Conservation (phyloP, 1,284 basidiomycete genomes). For the Marasmius tenuissimus region DNA sequence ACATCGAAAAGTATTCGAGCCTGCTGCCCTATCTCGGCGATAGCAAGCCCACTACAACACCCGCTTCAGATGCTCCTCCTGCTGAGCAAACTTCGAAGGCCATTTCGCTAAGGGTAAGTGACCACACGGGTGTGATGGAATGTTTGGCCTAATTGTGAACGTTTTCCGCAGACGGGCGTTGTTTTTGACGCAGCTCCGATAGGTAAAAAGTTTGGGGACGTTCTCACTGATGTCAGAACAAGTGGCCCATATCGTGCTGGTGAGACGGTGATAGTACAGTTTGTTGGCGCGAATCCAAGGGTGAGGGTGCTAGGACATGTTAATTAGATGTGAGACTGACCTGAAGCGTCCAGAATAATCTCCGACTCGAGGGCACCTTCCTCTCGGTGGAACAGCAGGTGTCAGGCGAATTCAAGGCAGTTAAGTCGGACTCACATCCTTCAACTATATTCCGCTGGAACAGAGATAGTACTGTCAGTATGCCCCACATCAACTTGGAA, state of each 20-base stretch:
- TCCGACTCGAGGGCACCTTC: slow-evolving; percentile 74
- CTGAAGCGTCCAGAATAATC: slow-evolving; percentile 61
- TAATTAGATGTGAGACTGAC: slow-evolving; percentile 2
- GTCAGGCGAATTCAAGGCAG: slow-evolving; percentile 52
- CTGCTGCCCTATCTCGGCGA: slow-evolving; percentile 65
- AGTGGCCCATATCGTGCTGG: slow-evolving; percentile 51
- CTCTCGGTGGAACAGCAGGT: slow-evolving; percentile 62
- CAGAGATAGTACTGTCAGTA: slow-evolving; percentile 52
- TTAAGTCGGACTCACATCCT: slow-evolving; percentile 78
- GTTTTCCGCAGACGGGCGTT: slow-evolving; percentile 50
- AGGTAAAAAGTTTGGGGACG: slow-evolving; percentile 64
- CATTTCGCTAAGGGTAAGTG: slow-evolving; percentile 63
- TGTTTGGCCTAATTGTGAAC: background rate
- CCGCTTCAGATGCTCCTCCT: slow-evolving; percentile 64
- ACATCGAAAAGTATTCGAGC: slow-evolving; percentile 74
- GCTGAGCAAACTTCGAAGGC: slow-evolving; percentile 65
- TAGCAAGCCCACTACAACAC: slow-evolving; percentile 37
- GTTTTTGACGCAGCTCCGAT: slow-evolving; percentile 59
- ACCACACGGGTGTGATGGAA: background rate
- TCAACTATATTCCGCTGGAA: slow-evolving; percentile 75
- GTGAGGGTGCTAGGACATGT: slow-evolving; percentile 37
- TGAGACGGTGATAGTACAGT: slow-evolving; percentile 60
- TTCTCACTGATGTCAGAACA: slow-evolving; percentile 59
- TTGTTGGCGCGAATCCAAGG: slow-evolving; percentile 80
- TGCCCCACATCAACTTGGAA: background rate